phyloP scores from a whole-genome alignment of 768 basidiomycete species.

The Lactarius indigo region DNA sequence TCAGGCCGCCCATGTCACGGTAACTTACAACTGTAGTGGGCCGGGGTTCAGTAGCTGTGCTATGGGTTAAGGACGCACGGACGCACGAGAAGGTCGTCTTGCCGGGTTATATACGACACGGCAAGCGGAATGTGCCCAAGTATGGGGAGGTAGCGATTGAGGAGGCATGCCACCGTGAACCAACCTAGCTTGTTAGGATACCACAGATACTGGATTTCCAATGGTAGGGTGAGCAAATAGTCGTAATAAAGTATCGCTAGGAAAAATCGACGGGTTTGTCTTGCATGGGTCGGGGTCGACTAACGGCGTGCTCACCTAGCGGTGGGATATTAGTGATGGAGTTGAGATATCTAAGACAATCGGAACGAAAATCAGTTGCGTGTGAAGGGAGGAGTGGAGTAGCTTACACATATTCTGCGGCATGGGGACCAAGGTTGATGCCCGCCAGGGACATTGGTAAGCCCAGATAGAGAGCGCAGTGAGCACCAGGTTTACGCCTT shows the following conservation, averaged over 20 bases:
- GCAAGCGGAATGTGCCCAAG: constrained; percentile 34
- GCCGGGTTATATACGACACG: constrained; percentile 14
- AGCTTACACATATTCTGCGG: constrained; percentile 1
- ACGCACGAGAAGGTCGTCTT: neutral
- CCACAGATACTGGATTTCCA: constrained; percentile 46
- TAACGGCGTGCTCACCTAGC: neutral
- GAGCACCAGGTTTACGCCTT: neutral
- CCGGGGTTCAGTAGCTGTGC: neutral
- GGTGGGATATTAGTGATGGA: constrained; percentile 1
- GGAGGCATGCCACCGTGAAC: constrained; percentile 44
- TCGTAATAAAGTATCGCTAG: constrained; percentile 34
- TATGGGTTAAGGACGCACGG: neutral
- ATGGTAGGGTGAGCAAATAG: constrained; percentile 31
- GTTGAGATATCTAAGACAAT: constrained; percentile 7
- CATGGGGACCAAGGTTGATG: neutral
- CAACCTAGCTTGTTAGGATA: constrained; percentile 34
- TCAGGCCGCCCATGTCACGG: neutral
- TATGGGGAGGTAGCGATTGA: constrained; percentile 48
- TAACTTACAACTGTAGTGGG: constrained; percentile 11
- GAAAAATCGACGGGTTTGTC: neutral
- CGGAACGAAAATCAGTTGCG: neutral
- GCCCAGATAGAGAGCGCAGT: neutral
- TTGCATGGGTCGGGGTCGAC: neutral
- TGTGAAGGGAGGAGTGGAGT: neutral
- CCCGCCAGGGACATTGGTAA: constrained; percentile 13